Evolutionary conservation across 2,329 filamentous ascomycete species (phyloP), one percentile per base, ranked within the genome.

Genomic region (Hymenoscyphus albidus): DNA sequence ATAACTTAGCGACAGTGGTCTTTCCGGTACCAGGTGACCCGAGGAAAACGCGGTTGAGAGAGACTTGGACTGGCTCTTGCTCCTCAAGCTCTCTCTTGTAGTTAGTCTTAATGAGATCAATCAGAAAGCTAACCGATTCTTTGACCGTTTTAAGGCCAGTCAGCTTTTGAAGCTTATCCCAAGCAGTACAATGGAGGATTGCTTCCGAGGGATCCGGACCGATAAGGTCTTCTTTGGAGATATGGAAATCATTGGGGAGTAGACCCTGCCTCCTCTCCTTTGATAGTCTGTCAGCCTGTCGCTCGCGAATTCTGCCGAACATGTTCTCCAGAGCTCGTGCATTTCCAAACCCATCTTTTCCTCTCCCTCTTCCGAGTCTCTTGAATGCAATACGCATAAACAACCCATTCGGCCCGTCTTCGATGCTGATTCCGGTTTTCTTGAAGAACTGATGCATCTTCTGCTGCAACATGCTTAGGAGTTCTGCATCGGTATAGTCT

Each of bases 1-100:
- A 93, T 0, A 92, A 75, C 72, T 90, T 91, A 0, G 88, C 91
- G 0, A 93, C 86, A 0, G 88, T 88, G 0, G 90, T 93, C 70
- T 93, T 93, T 0, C 90, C 90, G 0, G 90, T 93, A 0, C 91
- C 90, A 0, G 91, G 90, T 1, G 81, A 83, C 0, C 90, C 90
- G 0, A 92, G 72, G 63, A 93, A 91, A 1, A 92, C 84, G 7
- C 82, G 80, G 73, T 92, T 93, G 0, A 92, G 78, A 0, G 82
- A 85, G 61, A 85, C 86, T 62, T 87, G 77, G 0, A 92, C 77
- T 0, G 81, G 73, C 0, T 82, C 80, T 71, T 88, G 77, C 69
- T 92, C 89, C 0, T 78, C 70, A 0, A 93, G 75, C 70, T 93
- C 90, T 0, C 88, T 79, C 3, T 82, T 69, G 65, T 91, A 92